Conservation (phyloP, 2,329 filamentous ascomycete species). For the Penicillium sp. region DNA sequence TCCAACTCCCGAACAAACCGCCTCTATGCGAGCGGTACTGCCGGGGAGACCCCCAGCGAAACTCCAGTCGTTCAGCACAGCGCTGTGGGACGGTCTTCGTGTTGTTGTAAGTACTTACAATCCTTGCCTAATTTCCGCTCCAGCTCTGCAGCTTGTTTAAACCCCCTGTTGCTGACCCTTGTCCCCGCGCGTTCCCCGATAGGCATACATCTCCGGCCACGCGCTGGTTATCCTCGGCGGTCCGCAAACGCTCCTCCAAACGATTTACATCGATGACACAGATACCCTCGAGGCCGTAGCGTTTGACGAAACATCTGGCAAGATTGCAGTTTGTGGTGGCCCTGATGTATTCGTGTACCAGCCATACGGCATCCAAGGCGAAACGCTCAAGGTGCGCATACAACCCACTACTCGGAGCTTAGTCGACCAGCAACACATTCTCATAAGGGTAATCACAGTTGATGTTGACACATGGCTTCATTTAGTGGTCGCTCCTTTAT, state of each 20-base stretch:
- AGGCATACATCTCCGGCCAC: conserved; percentile 89
- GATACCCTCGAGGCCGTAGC: conserved; percentile 70
- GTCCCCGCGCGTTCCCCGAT: conserved; percentile 16
- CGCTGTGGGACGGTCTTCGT: conserved; percentile 69
- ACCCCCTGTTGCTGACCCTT: conserved; percentile 13
- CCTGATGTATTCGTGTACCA: conserved; percentile 72
- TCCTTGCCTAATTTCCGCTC: background rate
- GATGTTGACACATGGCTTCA: conserved; percentile 21
- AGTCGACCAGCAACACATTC: background rate
- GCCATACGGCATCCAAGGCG: conserved; percentile 69
- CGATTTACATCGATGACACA: conserved; percentile 79
- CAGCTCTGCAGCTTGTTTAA: background rate
- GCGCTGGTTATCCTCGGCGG: conserved; percentile 80
- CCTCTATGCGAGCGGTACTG: conserved; percentile 73
- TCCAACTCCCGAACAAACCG: conserved; percentile 30
- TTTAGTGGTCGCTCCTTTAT: conserved; percentile 59
- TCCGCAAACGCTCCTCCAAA: conserved; percentile 75
- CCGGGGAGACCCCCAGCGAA: conserved; percentile 75
- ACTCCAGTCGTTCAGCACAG: conserved; percentile 74
- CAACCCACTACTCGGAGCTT: conserved; percentile 16
- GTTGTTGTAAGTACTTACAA: conserved; percentile 61
- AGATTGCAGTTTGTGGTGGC: conserved; percentile 74
- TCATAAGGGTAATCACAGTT: background rate
- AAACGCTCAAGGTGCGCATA: conserved; percentile 67
- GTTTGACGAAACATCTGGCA: conserved; percentile 78